Conservation (phyloP, 2,329 filamentous ascomycete genomes). For the Neonectria hederae region DNA sequence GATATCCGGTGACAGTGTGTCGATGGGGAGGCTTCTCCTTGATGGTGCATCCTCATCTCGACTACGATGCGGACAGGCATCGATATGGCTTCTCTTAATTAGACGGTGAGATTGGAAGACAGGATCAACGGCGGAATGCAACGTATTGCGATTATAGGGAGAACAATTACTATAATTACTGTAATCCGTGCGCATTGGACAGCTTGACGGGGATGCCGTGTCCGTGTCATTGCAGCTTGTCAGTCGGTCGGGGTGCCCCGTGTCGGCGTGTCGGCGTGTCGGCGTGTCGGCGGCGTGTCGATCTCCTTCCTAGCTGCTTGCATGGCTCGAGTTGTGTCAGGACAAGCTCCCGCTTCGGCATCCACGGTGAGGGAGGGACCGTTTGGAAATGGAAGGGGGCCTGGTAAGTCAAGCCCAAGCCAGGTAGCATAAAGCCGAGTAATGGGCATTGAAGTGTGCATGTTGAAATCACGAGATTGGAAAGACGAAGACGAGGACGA, state of each 20-base stretch:
- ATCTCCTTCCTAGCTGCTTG: constrained; percentile 11
- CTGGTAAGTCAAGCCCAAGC: neutral
- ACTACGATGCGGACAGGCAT: neutral
- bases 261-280: constrained; percentile 11
- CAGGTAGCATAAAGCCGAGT: neutral
- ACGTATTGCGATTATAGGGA: neutral
- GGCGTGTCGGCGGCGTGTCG: constrained; percentile 12
- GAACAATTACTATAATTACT: neutral
- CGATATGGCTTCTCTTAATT: neutral
- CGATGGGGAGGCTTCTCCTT: neutral
- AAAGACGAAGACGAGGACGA: neutral
- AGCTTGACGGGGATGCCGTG: constrained; percentile 10
- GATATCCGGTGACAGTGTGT: neutral
- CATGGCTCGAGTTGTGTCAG: constrained; percentile 7
- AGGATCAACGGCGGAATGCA: neutral
- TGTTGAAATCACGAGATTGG: neutral
- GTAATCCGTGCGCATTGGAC: neutral
- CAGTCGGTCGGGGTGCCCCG: constrained; percentile 5
- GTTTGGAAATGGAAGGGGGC: no score
- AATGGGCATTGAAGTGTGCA: neutral
- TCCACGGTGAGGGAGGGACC: neutral
- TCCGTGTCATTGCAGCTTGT: constrained; percentile 8
- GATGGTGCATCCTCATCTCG: constrained; percentile 8
- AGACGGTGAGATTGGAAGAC: neutral
- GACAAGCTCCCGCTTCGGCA: constrained; percentile 1